phyloP scores from a whole-genome alignment of 306 rosid species.

The Betula pendula region DNA sequence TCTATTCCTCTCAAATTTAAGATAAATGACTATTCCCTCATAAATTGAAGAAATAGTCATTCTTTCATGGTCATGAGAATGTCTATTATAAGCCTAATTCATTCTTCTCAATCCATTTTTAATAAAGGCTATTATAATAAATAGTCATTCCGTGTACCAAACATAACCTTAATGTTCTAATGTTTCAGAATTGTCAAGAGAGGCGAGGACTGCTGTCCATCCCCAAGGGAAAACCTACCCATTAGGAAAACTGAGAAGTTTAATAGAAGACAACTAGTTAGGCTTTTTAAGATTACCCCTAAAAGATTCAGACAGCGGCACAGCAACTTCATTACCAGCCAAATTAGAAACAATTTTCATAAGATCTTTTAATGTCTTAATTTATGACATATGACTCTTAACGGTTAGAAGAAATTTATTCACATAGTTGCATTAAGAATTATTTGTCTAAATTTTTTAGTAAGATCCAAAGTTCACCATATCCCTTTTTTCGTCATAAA shows the following conservation, averaged over 20 bases:
- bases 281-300: background rate
- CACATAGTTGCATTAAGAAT: background rate
- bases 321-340: background rate
- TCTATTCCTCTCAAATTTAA: no score
- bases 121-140: no score
- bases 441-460: background rate
- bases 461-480: background rate
- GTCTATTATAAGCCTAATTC: no score
- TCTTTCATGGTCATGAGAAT: no score
- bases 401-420: background rate
- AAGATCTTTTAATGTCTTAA: background rate
- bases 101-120: constrained; percentile 51
- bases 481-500: no score
- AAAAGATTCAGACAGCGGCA: background rate
- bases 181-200: constrained; percentile 82
- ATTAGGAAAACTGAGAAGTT: background rate
- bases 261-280: constrained; percentile 6
- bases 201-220: constrained; percentile 78
- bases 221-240: constrained; percentile 74
- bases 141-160: no score
- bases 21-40: no score
- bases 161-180: constrained; percentile 72
- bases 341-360: background rate
- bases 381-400: background rate
- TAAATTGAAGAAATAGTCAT: no score